Conservation (phyloP, 169 alveolate species). For the Besnoitia besnoiti region DNA sequence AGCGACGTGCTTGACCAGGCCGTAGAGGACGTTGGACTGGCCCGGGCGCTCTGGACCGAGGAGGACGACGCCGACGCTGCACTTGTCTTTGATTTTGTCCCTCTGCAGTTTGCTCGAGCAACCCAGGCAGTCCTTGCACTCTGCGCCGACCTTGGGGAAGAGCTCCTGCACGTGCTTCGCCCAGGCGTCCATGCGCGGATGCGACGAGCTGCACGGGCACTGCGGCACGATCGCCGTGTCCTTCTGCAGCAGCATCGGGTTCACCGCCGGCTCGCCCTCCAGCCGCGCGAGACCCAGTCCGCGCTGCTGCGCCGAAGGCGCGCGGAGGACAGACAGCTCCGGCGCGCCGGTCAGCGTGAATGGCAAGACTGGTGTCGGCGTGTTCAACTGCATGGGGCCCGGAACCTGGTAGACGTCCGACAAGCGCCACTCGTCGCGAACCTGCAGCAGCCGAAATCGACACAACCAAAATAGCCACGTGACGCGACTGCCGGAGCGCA, state of each 20-base stretch:
- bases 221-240: not conserved
- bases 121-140: not conserved
- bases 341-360: slow-evolving; percentile 44
- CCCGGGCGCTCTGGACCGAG: slow-evolving; percentile 96
- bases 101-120: slow-evolving; percentile 2
- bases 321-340: not conserved
- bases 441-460: slow-evolving; percentile 62
- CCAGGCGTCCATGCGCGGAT: not conserved
- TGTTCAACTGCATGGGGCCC: slow-evolving; percentile 94
- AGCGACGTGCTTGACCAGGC: slow-evolving; percentile 76
- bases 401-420: slow-evolving; percentile 92
- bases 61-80: slow-evolving; percentile 89
- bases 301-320: slow-evolving; percentile 29
- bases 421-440: slow-evolving; percentile 92
- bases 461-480: not conserved
- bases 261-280: not conserved
- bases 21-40: slow-evolving; percentile 93
- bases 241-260: not conserved
- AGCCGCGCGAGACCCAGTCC: not conserved
- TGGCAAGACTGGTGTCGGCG: slow-evolving; percentile 31
- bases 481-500: too few relatives aligned
- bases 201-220: not conserved
- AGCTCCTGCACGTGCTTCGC: not conserved
- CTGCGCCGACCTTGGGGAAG: slow-evolving; percentile 17
- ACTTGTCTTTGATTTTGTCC: not conserved